Conservation (phyloP, 805 yeast genomes). For the Kregervanrija delftensis region DNA sequence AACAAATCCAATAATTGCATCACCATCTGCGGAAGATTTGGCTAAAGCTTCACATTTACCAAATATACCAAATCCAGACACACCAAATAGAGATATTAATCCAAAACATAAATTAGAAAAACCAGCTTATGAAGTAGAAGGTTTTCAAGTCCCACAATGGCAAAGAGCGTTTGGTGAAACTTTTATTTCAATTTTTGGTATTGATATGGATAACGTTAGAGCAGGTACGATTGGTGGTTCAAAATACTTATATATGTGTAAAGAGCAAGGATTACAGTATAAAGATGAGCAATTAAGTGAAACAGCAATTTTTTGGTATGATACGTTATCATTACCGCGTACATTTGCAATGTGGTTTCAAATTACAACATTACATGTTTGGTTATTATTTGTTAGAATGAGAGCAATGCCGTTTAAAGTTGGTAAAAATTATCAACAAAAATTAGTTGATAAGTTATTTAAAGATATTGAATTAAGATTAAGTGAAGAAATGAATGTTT, state of each 20-base stretch:
- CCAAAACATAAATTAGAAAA: conserved; percentile 25
- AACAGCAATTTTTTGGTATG: conserved; percentile 79
- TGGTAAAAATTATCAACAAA: conserved; percentile 87
- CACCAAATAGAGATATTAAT: conserved; percentile 29
- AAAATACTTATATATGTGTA: conserved; percentile 78
- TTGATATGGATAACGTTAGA: conserved; percentile 89
- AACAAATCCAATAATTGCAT: too few relatives aligned
- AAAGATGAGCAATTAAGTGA: conserved; percentile 67
- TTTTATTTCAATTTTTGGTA: conserved; percentile 50
- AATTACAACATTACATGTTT: conserved; percentile 80
- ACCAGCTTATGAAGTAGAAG: conserved; percentile 25
- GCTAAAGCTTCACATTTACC: conserved; percentile 30
- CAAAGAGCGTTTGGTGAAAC: conserved; percentile 57
- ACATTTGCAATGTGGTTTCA: conserved; percentile 97
- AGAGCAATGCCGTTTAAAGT: conserved; percentile 90
- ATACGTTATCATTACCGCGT: conserved; percentile 71
- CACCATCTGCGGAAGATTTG: conserved; percentile 20
- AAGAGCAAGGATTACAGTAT: conserved; percentile 71
- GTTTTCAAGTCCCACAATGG: conserved; percentile 37
- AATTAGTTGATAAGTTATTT: conserved; percentile 81
- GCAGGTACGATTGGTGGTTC: conserved; percentile 95
- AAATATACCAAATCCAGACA: conserved; percentile 27
- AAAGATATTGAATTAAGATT: conserved; percentile 83
- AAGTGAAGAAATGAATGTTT: conserved; percentile 79
- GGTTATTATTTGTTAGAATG: conserved; percentile 94